Base-by-base conservation (phyloP, 2,329 filamentous ascomycete species). In the Diaporthe citrichinensis region DNA sequence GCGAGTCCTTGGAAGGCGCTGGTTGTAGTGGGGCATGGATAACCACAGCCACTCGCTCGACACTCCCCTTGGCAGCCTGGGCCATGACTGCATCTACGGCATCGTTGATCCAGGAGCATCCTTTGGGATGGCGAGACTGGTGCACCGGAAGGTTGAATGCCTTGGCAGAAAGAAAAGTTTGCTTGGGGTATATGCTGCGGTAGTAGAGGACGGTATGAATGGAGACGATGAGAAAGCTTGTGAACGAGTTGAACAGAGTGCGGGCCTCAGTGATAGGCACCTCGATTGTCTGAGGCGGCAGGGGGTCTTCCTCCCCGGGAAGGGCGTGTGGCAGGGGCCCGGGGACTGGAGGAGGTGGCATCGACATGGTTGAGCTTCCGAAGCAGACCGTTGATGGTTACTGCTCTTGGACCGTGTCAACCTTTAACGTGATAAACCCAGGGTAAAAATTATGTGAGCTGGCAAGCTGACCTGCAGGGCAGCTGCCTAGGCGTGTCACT, bases 161-260 rank as follows among this genome's bases (percentile, higher is more conserved):
- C 78, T 93, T 91, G 53, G 93, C 91, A 57, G 93, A 91, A 75
- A 96, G 90, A 85, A 98, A 98, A 49, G 95, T 94, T 39, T 90
- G 85, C 67, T 86, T 84, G 0, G 96, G 95, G 84, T 98, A 98
- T 81, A 98, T 91, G 76, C 85, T 84, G 79, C 96, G 94, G 81
- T 97, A 92, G 87, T 92, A 96, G 79, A 98, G 91, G 80, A 98
- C 92, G 76, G 95, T 94, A 87, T 98, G 96, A 78, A 96, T 91
- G 80, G 94, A 91, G 77, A 96, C 92, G 76, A 92, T 94, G 74
- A 98, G 90, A 85, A 98, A 98, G 81, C 92, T 91, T 77, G 90
- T 91, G 85, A 98, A 96, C 71, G 92, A 90, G 74, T 88, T 85
- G 78, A 96, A 89, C 78, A 96, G 90, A 71, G 82, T 86, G 83